phyloP scores from a whole-genome alignment of 225 moss, liverwort and hornwort species.

The Bryum argenteum region DNA sequence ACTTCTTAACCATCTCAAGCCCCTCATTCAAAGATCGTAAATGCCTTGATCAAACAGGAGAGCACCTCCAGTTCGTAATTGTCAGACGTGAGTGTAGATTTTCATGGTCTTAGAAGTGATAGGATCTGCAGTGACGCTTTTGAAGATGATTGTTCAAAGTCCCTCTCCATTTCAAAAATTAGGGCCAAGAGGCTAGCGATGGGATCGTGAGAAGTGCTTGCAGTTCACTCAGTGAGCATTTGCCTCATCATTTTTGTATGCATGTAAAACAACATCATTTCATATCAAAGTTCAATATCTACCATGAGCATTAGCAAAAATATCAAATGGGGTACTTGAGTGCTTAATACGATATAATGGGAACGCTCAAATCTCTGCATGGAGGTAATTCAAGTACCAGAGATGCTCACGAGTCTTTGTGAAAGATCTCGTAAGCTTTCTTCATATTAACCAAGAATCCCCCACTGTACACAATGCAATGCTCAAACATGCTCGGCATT shows the following conservation, averaged over 20 bases:
- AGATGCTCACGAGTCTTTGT: conserved; percentile 2
- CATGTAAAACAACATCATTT: too few species aligned
- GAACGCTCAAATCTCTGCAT: conserved; percentile 5
- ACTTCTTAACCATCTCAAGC: conserved; percentile 15
- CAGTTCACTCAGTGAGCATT: too few species aligned
- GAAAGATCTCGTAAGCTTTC: conserved; percentile 9
- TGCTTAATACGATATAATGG: too few species aligned
- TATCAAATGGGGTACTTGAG: too few species aligned
- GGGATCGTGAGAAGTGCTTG: too few species aligned
- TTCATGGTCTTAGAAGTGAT: background rate
- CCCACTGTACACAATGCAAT: conserved; percentile 37
- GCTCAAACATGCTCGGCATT: conserved; percentile 23
- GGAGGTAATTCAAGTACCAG: background rate
- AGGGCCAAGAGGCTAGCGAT: too few species aligned
- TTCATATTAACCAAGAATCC: conserved; percentile 28
- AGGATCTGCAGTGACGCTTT: conserved; percentile 9
- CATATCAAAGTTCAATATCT: too few species aligned
- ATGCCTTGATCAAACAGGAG: conserved; percentile 14
- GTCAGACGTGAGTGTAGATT: conserved; percentile 1
- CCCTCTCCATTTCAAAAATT: too few species aligned
- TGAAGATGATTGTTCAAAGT: background rate
- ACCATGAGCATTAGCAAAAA: too few species aligned
- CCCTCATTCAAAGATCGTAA: conserved; percentile 2
- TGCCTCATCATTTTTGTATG: too few species aligned
- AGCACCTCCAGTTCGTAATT: conserved; percentile 3